Evolutionary conservation across 768 basidiomycete species (phyloP).

Genomic region (Lyophyllum decastes): DNA sequence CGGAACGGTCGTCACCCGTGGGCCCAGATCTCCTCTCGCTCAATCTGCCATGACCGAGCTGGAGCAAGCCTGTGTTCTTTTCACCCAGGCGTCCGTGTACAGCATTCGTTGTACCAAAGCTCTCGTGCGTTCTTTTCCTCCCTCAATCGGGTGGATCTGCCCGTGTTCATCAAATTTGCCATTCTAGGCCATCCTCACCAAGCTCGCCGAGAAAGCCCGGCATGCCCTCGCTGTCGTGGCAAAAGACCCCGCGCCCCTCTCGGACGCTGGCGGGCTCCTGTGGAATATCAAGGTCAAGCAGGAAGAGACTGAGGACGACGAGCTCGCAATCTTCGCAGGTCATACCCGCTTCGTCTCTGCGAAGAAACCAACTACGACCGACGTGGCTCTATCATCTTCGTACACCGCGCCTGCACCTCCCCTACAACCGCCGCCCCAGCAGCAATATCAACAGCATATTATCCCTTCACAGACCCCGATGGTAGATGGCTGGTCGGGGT

Average conservation of each 20-base stretch:
- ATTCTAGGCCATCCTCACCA: constrained; percentile 56
- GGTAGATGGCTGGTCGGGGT: constrained; percentile 5
- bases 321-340: constrained; percentile 70
- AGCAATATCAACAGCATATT: background rate
- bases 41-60: constrained; percentile 68
- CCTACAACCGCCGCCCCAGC: background rate
- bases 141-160: no score
- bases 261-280: constrained; percentile 38
- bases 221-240: constrained; percentile 47
- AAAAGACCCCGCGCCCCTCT: constrained; percentile 31
- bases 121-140: constrained; percentile 42
- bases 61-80: constrained; percentile 67
- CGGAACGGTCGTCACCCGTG: constrained; percentile 76
- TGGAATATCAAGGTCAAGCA: constrained; percentile 50
- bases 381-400: constrained; percentile 11
- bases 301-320: constrained; percentile 62
- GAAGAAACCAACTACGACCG: constrained; percentile 25
- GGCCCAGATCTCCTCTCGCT: constrained; percentile 70
- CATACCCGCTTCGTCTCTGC: constrained; percentile 62
- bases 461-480: no score
- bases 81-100: constrained; percentile 57
- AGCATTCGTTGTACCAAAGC: constrained; percentile 68
- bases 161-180: no score
- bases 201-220: constrained; percentile 68
- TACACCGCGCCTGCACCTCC: background rate